Percentiles rank a stretch among this genome's conserved stretches.
Conservation (phyloP, 176 grass and related monocot genomes). For the Bromus sterilis region DNA sequence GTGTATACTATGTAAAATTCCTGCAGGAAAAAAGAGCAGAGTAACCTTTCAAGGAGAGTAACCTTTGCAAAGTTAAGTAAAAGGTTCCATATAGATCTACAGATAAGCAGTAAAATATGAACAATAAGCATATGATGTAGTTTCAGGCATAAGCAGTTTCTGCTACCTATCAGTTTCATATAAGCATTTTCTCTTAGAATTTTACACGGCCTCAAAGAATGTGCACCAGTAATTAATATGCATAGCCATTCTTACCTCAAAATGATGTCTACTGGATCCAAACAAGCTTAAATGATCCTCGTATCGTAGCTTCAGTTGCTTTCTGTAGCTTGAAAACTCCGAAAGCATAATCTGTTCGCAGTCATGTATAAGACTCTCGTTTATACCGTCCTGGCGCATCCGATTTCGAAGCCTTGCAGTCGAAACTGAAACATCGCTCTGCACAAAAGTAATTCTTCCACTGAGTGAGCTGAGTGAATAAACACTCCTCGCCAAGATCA, state of each 20-base stretch:
- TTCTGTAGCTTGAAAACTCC: conserved; percentile 52
- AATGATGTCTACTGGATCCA: conserved; percentile 43
- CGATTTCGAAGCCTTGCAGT: conserved; percentile 46
- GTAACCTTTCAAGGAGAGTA: conserved; percentile 50
- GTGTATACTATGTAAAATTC: conserved; percentile 55
- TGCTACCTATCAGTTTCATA: neutral
- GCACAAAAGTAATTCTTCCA: conserved; percentile 38
- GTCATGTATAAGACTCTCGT: conserved; percentile 54
- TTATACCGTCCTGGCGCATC: conserved; percentile 50
- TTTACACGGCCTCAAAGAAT: neutral
- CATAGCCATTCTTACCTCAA: conserved; percentile 36
- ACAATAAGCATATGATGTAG: neutral
- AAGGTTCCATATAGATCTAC: neutral
- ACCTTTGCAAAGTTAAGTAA: conserved; percentile 24
- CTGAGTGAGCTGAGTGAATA: conserved; percentile 51
- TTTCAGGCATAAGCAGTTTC: neutral
- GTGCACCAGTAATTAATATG: neutral
- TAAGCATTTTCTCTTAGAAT: neutral
- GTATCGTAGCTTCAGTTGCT: conserved; percentile 40
- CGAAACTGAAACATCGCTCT: conserved; percentile 48
- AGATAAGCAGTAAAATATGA: neutral
- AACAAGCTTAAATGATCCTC: conserved; percentile 57
- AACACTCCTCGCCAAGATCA: conserved; percentile 45
- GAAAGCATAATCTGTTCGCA: conserved; percentile 64
- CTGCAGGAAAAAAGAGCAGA: conserved; percentile 43